Evolutionary conservation across 345 rosid genomes (phyloP).

Genomic region (Eucalyptus fibrosa): DNA sequence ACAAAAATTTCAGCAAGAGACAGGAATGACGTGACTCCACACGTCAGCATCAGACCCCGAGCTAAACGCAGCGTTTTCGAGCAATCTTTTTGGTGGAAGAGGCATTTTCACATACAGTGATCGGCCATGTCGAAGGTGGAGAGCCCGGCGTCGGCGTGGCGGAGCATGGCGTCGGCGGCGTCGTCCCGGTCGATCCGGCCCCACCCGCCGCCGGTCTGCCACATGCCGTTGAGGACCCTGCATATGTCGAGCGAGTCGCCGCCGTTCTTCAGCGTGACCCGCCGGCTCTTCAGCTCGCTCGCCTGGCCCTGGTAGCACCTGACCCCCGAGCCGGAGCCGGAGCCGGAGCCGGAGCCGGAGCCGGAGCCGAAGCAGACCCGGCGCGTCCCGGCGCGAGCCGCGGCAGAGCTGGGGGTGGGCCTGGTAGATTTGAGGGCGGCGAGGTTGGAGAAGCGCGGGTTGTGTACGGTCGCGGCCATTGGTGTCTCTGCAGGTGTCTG

Average conservation of each 20-base stretch:
- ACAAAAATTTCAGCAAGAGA: background rate
- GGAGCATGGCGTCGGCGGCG: conserved; percentile 82
- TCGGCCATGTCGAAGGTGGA: conserved; percentile 99
- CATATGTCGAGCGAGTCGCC: conserved; percentile 75
- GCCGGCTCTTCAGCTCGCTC: conserved; percentile 21
- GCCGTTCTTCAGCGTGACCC: conserved; percentile 54
- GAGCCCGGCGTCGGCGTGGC: conserved; percentile 70
- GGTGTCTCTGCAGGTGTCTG: background rate
- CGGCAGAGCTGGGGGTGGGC: background rate
- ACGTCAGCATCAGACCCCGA: background rate
- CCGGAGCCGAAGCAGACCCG: conserved; percentile 1
- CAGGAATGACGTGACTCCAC: background rate
- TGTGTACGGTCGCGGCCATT: background rate
- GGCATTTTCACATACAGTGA: conserved; percentile 33
- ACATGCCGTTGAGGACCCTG: conserved; percentile 83
- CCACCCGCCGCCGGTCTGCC: conserved; percentile 95
- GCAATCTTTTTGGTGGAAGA: background rate
- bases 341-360: too few species aligned
- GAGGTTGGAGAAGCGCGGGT: conserved; percentile 5
- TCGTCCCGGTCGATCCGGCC: conserved; percentile 69
- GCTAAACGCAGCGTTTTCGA: background rate
- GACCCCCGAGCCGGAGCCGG: conserved; percentile 3
- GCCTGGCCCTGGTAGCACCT: conserved; percentile 27
- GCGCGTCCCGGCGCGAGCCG: conserved; percentile 2
- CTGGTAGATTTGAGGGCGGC: conserved; percentile 2